These are phyloP conservation scores for Rusavskia elegans DNA, from an alignment of 495 filamentous ascomycete genomes.

Conservation along the genomic window DNA sequence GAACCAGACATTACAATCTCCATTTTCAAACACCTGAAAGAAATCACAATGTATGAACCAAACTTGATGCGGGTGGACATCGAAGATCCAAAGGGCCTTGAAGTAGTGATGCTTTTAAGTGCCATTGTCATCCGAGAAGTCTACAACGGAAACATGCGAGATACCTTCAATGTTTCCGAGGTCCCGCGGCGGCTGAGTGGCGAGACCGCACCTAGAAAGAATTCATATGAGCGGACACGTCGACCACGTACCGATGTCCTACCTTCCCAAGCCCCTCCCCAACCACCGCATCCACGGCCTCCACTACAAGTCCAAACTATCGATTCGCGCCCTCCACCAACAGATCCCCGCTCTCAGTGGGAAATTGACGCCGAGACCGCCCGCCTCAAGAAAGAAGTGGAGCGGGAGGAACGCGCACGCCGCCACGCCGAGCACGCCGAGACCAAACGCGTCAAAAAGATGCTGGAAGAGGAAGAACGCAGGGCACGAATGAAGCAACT, in stretches of 20 bases:
- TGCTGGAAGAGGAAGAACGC: slow-evolving; percentile 65
- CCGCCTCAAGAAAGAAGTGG: slow-evolving; percentile 39
- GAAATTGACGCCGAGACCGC: slow-evolving; percentile 48
- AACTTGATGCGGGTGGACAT: slow-evolving; percentile 82
- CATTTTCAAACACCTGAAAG: slow-evolving; percentile 50
- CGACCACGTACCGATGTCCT: slow-evolving; percentile 3
- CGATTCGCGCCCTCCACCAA: slow-evolving; percentile 12
- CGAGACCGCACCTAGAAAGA: slow-evolving; percentile 8
- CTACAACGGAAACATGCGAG: slow-evolving; percentile 49
- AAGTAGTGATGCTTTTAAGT: slow-evolving; percentile 70
- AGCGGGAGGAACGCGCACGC: slow-evolving; percentile 37
- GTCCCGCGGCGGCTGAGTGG: slow-evolving; percentile 13
- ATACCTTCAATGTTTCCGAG: slow-evolving; percentile 66
- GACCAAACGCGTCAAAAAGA: slow-evolving; percentile 52
- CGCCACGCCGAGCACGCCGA: slow-evolving; percentile 41
- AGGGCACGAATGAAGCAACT: slow-evolving; percentile 47
- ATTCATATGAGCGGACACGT: slow-evolving; percentile 6
- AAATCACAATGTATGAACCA: slow-evolving; percentile 80
- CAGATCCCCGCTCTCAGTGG: slow-evolving; percentile 38
- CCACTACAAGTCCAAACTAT: neutral
- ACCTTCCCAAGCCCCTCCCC: slow-evolving; percentile 7
- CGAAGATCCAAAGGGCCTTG: slow-evolving; percentile 87
- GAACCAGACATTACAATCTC: slow-evolving; percentile 92
- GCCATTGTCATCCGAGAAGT: slow-evolving; percentile 79
- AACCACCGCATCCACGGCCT: neutral